Percentiles rank a stretch among this genome's conserved stretches.
Conservation (phyloP, 805 yeast species). For the Myxozyma monticola region DNA sequence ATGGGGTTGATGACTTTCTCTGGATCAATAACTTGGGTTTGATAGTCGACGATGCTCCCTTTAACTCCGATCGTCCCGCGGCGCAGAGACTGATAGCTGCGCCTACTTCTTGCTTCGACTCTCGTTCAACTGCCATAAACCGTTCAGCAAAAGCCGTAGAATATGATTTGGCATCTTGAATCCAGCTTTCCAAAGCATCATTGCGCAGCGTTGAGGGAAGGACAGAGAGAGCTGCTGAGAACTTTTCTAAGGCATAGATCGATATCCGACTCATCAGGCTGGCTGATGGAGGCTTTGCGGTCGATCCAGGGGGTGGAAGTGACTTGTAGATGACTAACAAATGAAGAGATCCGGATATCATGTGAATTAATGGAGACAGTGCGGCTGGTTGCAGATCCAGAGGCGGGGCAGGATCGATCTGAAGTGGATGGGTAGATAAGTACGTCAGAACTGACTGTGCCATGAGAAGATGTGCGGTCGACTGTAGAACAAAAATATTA, state of each 20-base stretch:
- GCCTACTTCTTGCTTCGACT: slow-evolving; percentile 34
- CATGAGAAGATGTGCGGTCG: slow-evolving; percentile 34
- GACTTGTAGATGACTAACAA: slow-evolving; percentile 35
- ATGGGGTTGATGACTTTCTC: slow-evolving; percentile 2
- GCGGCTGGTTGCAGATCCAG: slow-evolving; percentile 33
- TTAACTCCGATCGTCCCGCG: slow-evolving; percentile 31
- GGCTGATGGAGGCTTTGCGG: slow-evolving; percentile 30
- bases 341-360: slow-evolving; percentile 37
- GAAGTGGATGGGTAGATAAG: slow-evolving; percentile 26
- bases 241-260: slow-evolving; percentile 38
- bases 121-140: slow-evolving; percentile 36
- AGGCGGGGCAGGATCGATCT: slow-evolving; percentile 18
- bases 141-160: slow-evolving; percentile 34
- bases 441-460: slow-evolving; percentile 34
- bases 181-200: slow-evolving; percentile 31
- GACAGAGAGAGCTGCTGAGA: slow-evolving; percentile 34
- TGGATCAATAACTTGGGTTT: slow-evolving; percentile 1
- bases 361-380: slow-evolving; percentile 29
- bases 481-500: slow-evolving; percentile 9
- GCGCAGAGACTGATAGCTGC: slow-evolving; percentile 35
- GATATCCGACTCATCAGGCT: slow-evolving; percentile 37
- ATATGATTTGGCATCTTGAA: slow-evolving; percentile 32
- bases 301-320: slow-evolving; percentile 15
- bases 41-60: slow-evolving; percentile 6
- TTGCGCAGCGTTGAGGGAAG: slow-evolving; percentile 27